Evolutionary conservation across 1,284 basidiomycete genomes (phyloP), one percentile per base, ranked within the genome.

Genomic region (Agaricales sp.): DNA sequence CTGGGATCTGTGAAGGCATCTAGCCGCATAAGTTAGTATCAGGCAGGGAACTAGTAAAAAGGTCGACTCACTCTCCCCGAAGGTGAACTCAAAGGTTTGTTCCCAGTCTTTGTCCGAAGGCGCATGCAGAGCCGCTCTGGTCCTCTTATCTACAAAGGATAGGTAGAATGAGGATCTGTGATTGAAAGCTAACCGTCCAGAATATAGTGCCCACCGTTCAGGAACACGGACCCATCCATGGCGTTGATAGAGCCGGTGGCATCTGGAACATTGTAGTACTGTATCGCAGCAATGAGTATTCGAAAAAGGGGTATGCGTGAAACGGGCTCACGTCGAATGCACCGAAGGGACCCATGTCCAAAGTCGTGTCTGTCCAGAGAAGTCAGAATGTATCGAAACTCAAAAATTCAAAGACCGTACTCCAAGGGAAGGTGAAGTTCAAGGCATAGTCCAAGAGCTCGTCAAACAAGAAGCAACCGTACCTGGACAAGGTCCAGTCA

Each of bases 351-450:
- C 62, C 62, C 3, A 58, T 60, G 37, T 63, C 55, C 48, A 57
- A 37, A 12, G 61, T 65, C 14, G 68, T 53, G 48, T 61, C 75
- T 75, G 48, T 35, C 49, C 21, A 49, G 38, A 8, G 18, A 22
- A 14, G 16, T 4, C 24, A 14, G 8, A 18, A 35, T 20, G 45
- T 45, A 24, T 13, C 44, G 3, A 3, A 11, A 37, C 51, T 46
- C 54, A 48, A 20, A 30, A 18, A 50, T 4, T 35, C 19, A 39
- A 45, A 43, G 23, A 24, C 4, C 18, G 22, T 19, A 30, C 26
- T 77, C 81, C 80, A 85, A 1, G 82, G 82, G 55, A 70, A 78
- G 1, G 73, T 77, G 56, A 67, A 81, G 57, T 82, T 82, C 52
- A 75, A 46, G 16, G 78, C 76, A 54, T 81, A 82, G 58, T 81